Base-by-base conservation (phyloP, 2,329 filamentous ascomycete species). In the Paracoccidioides lutzii region DNA sequence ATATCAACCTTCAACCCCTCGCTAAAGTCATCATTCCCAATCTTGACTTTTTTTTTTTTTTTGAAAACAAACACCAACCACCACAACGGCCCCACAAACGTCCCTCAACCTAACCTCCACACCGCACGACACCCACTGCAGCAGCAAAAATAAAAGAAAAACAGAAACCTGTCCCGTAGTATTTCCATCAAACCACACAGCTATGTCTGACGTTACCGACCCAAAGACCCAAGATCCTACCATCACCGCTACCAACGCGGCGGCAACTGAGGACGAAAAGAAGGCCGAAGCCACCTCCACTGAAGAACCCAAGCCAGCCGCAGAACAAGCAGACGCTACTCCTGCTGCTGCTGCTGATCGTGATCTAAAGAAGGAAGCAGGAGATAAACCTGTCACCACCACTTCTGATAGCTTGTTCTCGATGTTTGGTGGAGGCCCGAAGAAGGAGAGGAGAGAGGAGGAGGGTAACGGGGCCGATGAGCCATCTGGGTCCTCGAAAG, bases 391-490 rank as follows among this genome's bases (percentile, higher is more conserved):
- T 51, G 66, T 70, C 53, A 72, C 71, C 59, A 71, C 72, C 59
- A 73, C 76, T 38, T 67, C 67, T 57, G 75, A 78, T 65, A 80
- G 71, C 59, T 88, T 97, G 62, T 97, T 97, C 79, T 91, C 88
- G 73, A 97, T 98, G 93, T 98, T 98, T 70, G 93, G 93, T 65
- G 93, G 93, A 61, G 93, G 93, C 60, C 88, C 88, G 59, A 95
- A 95, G 83, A 97, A 95, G 79, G 88, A 93, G 77, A 90, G 89
- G 81, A 95, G 93, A 80, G 83, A 84, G 60, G 85, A 88, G 58
- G 77, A 66, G 37, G 75, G 87, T 37, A 87, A 88, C 68, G 89
- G 87, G 64, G 85, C 83, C 61, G 85, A 90, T 63, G 90, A 96
- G 71, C 88, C 84, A 70, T 94, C 88, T 62, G 90, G 90, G 66